Percentiles rank a stretch among this genome's conserved stretches.
Evolutionary conservation across 345 rosid genomes (phyloP).

Genomic region (Arabidopsis suecica): DNA sequence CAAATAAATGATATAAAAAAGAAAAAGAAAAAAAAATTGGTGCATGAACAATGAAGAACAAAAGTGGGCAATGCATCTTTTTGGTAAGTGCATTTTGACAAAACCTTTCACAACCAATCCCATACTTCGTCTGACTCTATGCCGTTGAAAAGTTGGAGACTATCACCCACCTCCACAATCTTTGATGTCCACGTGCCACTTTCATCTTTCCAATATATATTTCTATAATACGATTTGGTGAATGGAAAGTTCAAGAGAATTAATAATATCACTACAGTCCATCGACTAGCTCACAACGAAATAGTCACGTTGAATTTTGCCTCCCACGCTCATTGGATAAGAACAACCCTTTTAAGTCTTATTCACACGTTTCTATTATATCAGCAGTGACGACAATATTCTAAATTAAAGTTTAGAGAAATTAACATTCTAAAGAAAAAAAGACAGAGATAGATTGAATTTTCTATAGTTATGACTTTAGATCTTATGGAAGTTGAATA

Average conservation of each 20-base stretch:
- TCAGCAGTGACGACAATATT: conserved; percentile 25
- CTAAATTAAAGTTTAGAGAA: not conserved
- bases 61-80: conserved; percentile 35
- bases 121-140: conserved; percentile 38
- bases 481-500: not conserved
- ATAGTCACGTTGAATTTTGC: conserved; percentile 37
- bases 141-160: conserved; percentile 36
- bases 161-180: conserved; percentile 33
- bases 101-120: conserved; percentile 36
- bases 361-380: conserved; percentile 34
- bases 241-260: conserved; percentile 17
- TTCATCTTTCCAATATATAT: conserved; percentile 4
- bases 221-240: not conserved
- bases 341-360: conserved; percentile 24
- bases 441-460: not conserved
- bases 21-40: conserved; percentile 14
- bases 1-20: not conserved
- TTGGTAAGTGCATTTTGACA: conserved; percentile 45
- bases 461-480: not conserved
- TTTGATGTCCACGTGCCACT: conserved; percentile 34
- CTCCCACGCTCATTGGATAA: conserved; percentile 40
- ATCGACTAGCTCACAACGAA: conserved; percentile 35
- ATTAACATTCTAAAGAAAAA: not conserved
- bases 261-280: conserved; percentile 27
- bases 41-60: conserved; percentile 40